Evolutionary conservation across 2,329 filamentous ascomycete species (phyloP).

Genomic region (Pseudogymnoascus sp.): DNA sequence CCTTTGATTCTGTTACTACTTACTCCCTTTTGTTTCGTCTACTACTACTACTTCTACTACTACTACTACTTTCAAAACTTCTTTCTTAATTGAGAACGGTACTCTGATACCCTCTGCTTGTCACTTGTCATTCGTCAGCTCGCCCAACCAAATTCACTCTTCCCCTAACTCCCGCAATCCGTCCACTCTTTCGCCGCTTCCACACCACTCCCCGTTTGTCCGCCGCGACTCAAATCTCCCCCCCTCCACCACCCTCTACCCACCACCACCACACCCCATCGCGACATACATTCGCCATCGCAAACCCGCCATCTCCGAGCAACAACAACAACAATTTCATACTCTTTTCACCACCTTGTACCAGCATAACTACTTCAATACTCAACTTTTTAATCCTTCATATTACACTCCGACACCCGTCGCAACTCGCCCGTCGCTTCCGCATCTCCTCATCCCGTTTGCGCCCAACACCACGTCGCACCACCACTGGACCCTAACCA

Average conservation of each 20-base stretch:
- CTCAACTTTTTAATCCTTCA: constrained; percentile 14
- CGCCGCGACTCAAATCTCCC: constrained; percentile 22
- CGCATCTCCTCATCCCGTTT: neutral
- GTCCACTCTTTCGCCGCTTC: neutral
- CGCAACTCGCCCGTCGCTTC: neutral
- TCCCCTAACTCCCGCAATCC: neutral
- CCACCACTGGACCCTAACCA: neutral
- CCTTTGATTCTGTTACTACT: neutral
- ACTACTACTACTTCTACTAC: neutral
- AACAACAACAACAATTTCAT: neutral
- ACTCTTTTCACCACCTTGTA: neutral
- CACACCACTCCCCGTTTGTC: constrained; percentile 26
- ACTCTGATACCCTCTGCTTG: neutral
- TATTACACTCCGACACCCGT: constrained; percentile 9
- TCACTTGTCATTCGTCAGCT: constrained; percentile 2
- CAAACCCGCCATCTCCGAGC: neutral
- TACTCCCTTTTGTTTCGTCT: neutral
- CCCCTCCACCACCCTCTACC: constrained; percentile 16
- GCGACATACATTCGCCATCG: neutral
- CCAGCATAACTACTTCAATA: neutral
- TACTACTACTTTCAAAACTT: neutral
- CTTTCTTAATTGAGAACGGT: neutral
- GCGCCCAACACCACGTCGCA: neutral
- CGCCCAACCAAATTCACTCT: constrained; percentile 6
- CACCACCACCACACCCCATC: constrained; percentile 14